Evolutionary conservation across 345 rosid species (phyloP).

Genomic region (Adansonia digitata): DNA sequence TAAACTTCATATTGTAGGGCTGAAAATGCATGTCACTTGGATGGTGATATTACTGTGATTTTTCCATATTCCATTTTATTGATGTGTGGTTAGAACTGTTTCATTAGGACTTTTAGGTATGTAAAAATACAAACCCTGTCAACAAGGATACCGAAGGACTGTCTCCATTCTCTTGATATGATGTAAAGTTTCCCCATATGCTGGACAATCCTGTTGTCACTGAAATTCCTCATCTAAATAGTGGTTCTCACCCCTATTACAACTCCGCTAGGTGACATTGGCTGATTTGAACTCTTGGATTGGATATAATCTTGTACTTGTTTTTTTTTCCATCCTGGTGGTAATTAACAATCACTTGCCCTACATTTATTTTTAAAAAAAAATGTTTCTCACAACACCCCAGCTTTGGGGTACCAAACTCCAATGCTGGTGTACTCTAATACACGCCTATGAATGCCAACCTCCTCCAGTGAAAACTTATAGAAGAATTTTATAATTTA

Average conservation of each 20-base stretch:
- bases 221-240: not conserved
- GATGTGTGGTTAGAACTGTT: not conserved
- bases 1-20: not conserved
- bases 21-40: not conserved
- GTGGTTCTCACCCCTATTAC: not conserved
- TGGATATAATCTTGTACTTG: not conserved
- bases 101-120: not conserved
- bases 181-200: not conserved
- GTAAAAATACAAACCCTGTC: not conserved
- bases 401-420: not conserved
- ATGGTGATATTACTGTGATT: not conserved
- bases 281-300: not conserved
- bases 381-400: not conserved
- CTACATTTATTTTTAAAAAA: not conserved
- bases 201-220: too few species aligned
- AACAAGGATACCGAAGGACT: not conserved
- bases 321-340: not conserved
- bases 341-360: not conserved
- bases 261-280: not conserved
- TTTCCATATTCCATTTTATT: not conserved
- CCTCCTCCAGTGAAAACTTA: not conserved
- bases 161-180: not conserved
- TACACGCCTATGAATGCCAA: not conserved
- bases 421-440: not conserved
- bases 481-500: not conserved